Evolutionary conservation across 495 filamentous ascomycete species (phyloP), one percentile per base, ranked within the genome.

Genomic region (Penicillium chermesinum): DNA sequence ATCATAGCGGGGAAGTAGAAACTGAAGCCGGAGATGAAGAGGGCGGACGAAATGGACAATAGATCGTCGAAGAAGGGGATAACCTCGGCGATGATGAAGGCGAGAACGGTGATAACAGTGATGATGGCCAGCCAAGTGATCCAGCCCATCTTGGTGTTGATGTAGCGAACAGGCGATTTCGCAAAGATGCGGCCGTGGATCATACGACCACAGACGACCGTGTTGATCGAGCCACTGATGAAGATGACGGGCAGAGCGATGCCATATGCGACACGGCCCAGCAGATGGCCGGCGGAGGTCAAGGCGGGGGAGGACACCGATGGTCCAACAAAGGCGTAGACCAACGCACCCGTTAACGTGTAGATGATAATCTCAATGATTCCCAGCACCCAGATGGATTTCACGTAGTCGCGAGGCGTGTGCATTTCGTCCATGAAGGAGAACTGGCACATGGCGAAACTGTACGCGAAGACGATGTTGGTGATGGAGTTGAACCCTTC

Each of bases 361-460:
- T 90, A 88, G 39, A 88, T 77, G 42, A 78, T 40, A 19, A 81
- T 83, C 53, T 85, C 82, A 12, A 76, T 76, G 46, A 76, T 49
- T 36, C 83, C 81, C 1, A 85, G 76, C 17, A 75, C 52, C 54
- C 72, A 73, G 49, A 87, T 76, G 2, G 84, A 77, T 66, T 85
- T 85, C 46, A 69, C 59, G 50, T 74, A 86, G 55, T 86, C 80
- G 21, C 55, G 52, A 0, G 84, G 84, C 1, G 81, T 81, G 59
- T 84, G 81, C 78, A 89, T 85, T 63, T 89, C 85, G 45, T 81
- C 76, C 71, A 86, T 85, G 62, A 89, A 85, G 36, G 71, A 77
- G 66, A 88, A 86, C 74, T 72, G 83, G 73, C 68, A 85, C 62
- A 77, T 84, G 60, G 68, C 84, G 59, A 79, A 86, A 46, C 67